A percentile compares a stretch with the other conserved stretches of the same genome.
These are phyloP conservation scores for Acanthamoeba castellanii DNA, from an alignment of 208 protist species.

Conservation along the genomic window DNA sequence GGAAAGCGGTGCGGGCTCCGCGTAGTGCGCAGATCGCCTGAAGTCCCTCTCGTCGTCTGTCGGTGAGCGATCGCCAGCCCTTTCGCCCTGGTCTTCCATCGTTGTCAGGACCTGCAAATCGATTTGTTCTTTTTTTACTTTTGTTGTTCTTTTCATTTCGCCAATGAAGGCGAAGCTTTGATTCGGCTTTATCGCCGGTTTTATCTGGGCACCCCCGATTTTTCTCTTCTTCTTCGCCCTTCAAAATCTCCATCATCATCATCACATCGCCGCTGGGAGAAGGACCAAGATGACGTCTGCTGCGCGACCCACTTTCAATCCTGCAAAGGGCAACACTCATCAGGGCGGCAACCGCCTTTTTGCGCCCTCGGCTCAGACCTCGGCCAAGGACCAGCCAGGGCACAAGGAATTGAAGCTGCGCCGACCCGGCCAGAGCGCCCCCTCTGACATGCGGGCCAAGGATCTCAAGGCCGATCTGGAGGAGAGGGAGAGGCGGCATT, in stretches of 20 bases:
- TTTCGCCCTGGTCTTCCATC: slow-evolving; percentile 64
- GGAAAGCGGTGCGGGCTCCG: not conserved
- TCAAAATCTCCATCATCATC: not conserved
- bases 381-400: slow-evolving; percentile 80
- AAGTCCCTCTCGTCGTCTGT: slow-evolving; percentile 65
- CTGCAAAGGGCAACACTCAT: slow-evolving; percentile 76
- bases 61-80: slow-evolving; percentile 45
- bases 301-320: slow-evolving; percentile 67
- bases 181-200: not conserved
- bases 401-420: slow-evolving; percentile 81
- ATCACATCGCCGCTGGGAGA: not conserved
- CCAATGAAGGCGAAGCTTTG: not conserved
- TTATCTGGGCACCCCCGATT: not conserved
- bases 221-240: not conserved
- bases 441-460: slow-evolving; percentile 70
- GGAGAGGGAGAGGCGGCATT: slow-evolving; percentile 52
- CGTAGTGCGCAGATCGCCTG: slow-evolving; percentile 31
- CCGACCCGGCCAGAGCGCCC: slow-evolving; percentile 75
- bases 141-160: not conserved
- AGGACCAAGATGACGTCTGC: slow-evolving; percentile 70
- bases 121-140: not conserved
- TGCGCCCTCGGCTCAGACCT: slow-evolving; percentile 81
- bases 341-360: slow-evolving; percentile 81
- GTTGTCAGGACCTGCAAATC: not conserved
- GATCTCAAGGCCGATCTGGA: slow-evolving; percentile 82